Evolutionary conservation across 192 early-diverging fungal species (phyloP), one percentile per base, ranked within the genome.

Genomic region (Phycomyces nitens): DNA sequence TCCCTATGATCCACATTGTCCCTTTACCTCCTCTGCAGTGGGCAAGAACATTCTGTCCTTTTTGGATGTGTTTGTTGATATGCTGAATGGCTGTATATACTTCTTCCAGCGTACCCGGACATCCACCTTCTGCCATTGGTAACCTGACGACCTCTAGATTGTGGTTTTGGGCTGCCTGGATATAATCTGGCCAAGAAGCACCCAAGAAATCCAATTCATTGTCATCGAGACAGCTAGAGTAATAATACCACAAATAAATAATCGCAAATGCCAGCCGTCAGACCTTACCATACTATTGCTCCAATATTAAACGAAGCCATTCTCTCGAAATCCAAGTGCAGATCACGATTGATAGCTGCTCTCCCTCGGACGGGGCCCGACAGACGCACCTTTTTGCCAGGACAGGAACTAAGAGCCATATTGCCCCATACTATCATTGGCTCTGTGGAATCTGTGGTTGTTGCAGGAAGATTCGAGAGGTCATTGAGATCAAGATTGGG

Each of bases 361-460:
- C 88, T 68, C 16, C 89, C 89, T 67, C 80, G 76, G 20, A 86
- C 84, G 29, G 89, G 89, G 0, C 88, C 88, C 38, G 73, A 79
- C 14, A 92, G 63, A 44, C 89, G 77, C 4, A 92, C 88, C 58
- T 90, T 89, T 68, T 92, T 91, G n/a, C 90, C 90, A 0, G 90
- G 90, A 70, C 89, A 90, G 3, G 82, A 84, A 39, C 80, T 83
- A 24, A 92, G 69, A 5, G 82, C 86, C 24, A 92, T 60, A 56
- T 90, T 92, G 4, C 89, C 90, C 20, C 65, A n/a, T 41, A 21
- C 5, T 21, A 39, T 14, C 12, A 22, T 52, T 15, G 55, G 2
- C 11, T 24, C 14, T 34, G 57, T 53, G 18, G 56, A 59, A 14
- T 22, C 4, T 23, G 15, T 56, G 41, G 2, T 26, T 64, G 16